Percentiles rank a stretch among this genome's conserved stretches.
Conservation (phyloP, 305 asterid species). For the Caryopteris hybrid region DNA sequence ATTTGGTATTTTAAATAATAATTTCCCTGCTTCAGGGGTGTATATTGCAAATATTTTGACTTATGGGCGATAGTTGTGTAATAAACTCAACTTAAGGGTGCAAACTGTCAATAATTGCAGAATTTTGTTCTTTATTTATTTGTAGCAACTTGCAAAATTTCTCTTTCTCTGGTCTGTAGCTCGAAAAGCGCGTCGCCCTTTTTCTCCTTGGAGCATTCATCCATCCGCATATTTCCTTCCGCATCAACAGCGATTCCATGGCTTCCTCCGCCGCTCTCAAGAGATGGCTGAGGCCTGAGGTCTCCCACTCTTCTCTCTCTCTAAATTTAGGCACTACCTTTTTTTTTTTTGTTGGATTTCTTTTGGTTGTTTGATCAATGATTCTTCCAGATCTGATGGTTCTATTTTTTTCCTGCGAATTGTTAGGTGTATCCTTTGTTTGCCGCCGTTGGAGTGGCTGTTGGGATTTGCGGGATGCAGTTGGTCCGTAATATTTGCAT, state of each 20-base stretch:
- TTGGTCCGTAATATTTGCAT: constrained; percentile 52
- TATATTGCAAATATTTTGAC: no score
- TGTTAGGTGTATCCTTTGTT: constrained; percentile 64
- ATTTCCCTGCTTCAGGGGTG: no score
- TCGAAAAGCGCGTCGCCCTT: not conserved
- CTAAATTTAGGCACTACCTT: not conserved
- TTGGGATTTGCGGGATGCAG: constrained; percentile 71
- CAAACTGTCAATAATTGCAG: not conserved
- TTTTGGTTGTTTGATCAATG: not conserved
- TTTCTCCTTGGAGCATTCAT: not conserved
- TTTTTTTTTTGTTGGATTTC: not conserved
- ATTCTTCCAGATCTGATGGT: constrained; percentile 31
- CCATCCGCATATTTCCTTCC: not conserved
- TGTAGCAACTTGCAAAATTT: not conserved
- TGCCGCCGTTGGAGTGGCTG: constrained; percentile 61
- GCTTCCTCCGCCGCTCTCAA: constrained; percentile 49
- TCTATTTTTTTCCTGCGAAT: not conserved
- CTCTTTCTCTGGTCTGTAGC: not conserved
- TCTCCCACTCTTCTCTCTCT: constrained; percentile 9
- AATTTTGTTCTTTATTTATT: not conserved
- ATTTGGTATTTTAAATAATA: no score
- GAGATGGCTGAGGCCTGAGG: constrained; percentile 93
- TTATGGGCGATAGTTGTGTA: not conserved
- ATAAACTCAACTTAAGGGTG: not conserved
- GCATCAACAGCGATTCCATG: constrained; percentile 31